Conservation (phyloP, 805 yeast species). For the Candida morakotiae region DNA sequence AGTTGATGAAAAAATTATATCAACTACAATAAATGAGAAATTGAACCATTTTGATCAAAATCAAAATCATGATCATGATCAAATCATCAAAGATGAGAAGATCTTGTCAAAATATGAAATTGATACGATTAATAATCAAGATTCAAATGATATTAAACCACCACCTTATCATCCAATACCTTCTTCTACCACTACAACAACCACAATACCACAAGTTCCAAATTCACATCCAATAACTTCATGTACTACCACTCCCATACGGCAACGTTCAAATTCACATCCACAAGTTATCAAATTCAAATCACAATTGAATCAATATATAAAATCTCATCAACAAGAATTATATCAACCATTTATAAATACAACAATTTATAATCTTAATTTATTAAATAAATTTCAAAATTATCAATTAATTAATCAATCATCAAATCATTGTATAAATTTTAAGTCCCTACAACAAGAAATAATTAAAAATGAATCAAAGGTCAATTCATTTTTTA, state of each 20-base stretch:
- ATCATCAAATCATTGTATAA: background rate
- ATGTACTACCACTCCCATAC: background rate
- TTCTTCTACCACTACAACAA: background rate
- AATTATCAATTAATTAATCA: background rate
- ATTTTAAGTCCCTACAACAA: background rate
- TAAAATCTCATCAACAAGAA: background rate
- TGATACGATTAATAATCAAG: background rate
- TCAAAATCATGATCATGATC: no score
- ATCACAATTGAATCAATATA: slow-evolving; percentile 6
- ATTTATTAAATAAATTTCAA: background rate
- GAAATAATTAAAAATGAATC: background rate
- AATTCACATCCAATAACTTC: no score
- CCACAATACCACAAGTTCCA: background rate
- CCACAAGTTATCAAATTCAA: slow-evolving; percentile 2
- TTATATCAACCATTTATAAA: background rate
- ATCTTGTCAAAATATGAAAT: background rate
- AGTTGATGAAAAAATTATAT: background rate
- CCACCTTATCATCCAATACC: slow-evolving; percentile 3
- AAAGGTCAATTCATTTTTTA: background rate
- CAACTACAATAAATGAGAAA: background rate
- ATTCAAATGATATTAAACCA: background rate
- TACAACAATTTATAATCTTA: background rate
- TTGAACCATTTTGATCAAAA: no score
- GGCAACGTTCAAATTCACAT: background rate
- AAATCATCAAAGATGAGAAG: background rate